These are phyloP conservation scores for Leonotis leonurus DNA, from an alignment of 257 asterid species.

Conservation along the genomic window DNA sequence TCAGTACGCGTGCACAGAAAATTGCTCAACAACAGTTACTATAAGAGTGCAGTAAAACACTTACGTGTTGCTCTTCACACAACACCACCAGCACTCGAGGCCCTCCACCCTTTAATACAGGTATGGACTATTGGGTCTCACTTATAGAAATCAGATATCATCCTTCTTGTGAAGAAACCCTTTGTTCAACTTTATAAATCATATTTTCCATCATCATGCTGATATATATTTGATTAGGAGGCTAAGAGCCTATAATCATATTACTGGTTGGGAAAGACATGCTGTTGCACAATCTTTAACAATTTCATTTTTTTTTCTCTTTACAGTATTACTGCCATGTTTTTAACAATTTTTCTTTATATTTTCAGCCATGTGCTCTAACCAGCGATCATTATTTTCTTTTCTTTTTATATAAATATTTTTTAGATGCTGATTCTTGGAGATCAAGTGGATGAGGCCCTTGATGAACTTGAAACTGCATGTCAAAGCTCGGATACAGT, in stretches of 20 bases:
- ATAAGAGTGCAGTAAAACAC: constrained; percentile 49
- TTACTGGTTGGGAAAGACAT: not conserved
- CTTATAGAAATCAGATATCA: not conserved
- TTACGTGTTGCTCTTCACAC: constrained; percentile 55
- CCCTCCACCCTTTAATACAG: constrained; percentile 88
- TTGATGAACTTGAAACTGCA: constrained; percentile 48
- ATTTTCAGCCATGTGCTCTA: constrained; percentile 11
- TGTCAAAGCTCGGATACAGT: constrained; percentile 34
- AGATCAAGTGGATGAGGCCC: constrained; percentile 79
- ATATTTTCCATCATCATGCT: not conserved
- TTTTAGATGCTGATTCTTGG: constrained; percentile 72
- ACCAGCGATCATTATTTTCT: constrained; percentile 4
- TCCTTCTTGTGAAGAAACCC: not conserved
- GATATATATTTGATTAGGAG: not conserved
- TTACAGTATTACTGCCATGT: not conserved
- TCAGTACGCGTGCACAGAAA: constrained; percentile 33
- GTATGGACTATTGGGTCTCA: constrained; percentile 21
- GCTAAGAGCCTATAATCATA: not conserved
- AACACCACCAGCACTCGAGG: constrained; percentile 57
- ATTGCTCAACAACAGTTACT: constrained; percentile 42
- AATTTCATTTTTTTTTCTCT: not conserved
- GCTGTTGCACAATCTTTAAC: not conserved
- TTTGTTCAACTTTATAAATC: not conserved
- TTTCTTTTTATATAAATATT: not conserved
- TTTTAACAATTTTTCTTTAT: not conserved